These are phyloP conservation scores for Rehmannia glutinosa DNA, from an alignment of 257 asterid species.

Conservation along the genomic window DNA sequence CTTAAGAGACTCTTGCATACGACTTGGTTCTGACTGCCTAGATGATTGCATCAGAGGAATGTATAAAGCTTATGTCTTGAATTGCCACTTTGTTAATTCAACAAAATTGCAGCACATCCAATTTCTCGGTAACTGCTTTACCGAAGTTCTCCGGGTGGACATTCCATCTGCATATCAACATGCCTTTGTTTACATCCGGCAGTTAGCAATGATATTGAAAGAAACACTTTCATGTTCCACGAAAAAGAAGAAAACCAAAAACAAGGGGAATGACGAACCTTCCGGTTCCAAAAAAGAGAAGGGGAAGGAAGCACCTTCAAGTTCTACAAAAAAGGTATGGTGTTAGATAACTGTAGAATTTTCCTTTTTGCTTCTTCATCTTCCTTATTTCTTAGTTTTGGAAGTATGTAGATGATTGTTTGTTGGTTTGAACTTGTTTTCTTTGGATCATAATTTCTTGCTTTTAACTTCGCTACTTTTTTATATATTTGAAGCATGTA, in stretches of 20 bases:
- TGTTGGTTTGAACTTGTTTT: neutral
- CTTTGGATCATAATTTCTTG: neutral
- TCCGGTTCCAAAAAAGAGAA: slow-evolving; percentile 35
- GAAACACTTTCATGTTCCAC: slow-evolving; percentile 56
- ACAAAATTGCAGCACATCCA: slow-evolving; percentile 84
- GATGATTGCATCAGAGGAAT: slow-evolving; percentile 90
- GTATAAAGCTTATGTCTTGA: slow-evolving; percentile 85
- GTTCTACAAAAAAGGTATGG: slow-evolving; percentile 35
- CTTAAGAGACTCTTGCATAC: slow-evolving; percentile 72
- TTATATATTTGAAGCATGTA: neutral
- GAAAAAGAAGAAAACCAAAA: slow-evolving; percentile 43
- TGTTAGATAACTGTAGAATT: neutral
- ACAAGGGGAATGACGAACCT: slow-evolving; percentile 37
- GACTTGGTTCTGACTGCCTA: slow-evolving; percentile 75
- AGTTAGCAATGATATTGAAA: slow-evolving; percentile 74
- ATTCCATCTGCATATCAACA: slow-evolving; percentile 83
- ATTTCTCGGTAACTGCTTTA: slow-evolving; percentile 85
- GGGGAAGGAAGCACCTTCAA: slow-evolving; percentile 40
- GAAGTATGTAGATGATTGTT: neutral
- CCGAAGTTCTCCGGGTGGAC: slow-evolving; percentile 69
- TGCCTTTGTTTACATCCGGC: slow-evolving; percentile 84
- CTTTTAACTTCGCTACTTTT: neutral
- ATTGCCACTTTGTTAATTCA: slow-evolving; percentile 71
- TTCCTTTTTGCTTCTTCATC: neutral
- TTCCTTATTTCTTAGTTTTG: neutral